Evolutionary conservation across 2,329 filamentous ascomycete genomes (phyloP), one percentile per base, ranked within the genome.

Genomic region (Ophiostoma sp.): DNA sequence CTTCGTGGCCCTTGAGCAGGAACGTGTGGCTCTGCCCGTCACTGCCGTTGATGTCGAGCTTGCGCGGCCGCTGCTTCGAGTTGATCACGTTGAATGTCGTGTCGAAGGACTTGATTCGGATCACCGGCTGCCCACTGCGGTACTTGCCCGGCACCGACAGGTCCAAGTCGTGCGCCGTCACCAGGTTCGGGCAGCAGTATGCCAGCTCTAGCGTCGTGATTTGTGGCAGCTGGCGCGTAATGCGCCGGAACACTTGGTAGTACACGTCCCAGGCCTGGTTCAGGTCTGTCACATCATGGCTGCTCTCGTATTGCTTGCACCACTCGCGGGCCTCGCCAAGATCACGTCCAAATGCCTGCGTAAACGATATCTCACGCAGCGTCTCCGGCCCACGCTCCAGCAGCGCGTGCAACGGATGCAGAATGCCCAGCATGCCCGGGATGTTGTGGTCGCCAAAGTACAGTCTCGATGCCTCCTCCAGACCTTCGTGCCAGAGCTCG

Each of bases 231-330:
- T 99, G 96, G 73, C 94, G 88, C 67, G 91, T 91, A 77, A 99
- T 98, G 77, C 96, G 92, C 72, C 94, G 89, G 87, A 99, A 99
- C 0, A 98, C 95, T 74, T 96, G 93, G 80, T 99, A 99, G 80
- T 99, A 99, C 17, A 99, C 86, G 80, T 99, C 96, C 95, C 95
- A 99, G 7, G 95, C 95, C 79, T 97, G 93, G 77, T 98, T 99
- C 65, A 99, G 87, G 78, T 99, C 96, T 67, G 92, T 94, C 72
- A 95, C 89, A 77, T 99, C 95, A 68, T 89, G 86, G n/a, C 92
- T 95, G 57, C 88, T 87, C 76, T 92, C 90, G 80, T 96, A 99
- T 69, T 96, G 92, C 73, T 92, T 89, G 79, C 95, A 99, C 90
- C 95, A 99, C 75, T 98, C 94, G 72, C 93, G 90, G 10, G 95